These are phyloP conservation scores for Aureobasidium lini DNA, from an alignment of 2,329 filamentous ascomycete species.

Conservation along the genomic window DNA sequence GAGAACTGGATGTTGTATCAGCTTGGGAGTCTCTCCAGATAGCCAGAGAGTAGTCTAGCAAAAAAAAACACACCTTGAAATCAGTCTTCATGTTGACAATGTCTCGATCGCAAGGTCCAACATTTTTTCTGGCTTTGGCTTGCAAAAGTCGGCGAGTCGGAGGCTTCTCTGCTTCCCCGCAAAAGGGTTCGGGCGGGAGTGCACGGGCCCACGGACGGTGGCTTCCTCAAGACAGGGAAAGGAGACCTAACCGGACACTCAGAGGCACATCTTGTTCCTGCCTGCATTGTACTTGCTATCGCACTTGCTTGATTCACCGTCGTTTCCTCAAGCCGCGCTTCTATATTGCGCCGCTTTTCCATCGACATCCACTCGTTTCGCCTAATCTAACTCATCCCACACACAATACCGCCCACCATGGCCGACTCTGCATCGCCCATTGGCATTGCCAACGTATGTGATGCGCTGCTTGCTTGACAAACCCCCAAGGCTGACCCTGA, in stretches of 20 bases:
- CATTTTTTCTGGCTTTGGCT: slow-evolving; percentile 10
- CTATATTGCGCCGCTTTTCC: background rate
- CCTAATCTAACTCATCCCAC: background rate
- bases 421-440: slow-evolving; percentile 60
- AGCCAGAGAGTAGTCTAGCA: no score
- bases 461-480: slow-evolving; percentile 1
- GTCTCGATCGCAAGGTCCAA: slow-evolving; percentile 10
- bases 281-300: background rate
- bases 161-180: slow-evolving; percentile 7
- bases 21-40: background rate
- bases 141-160: slow-evolving; percentile 12
- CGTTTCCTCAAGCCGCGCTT: background rate
- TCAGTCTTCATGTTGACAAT: slow-evolving; percentile 88
- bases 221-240: slow-evolving; percentile 10
- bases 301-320: slow-evolving; percentile 1
- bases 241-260: background rate
- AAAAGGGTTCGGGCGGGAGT: slow-evolving; percentile 9
- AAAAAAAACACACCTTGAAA: slow-evolving; percentile 63
- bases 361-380: background rate
- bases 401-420: slow-evolving; percentile 37
- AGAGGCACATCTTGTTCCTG: background rate
- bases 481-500: slow-evolving; percentile 28
- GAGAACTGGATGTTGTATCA: slow-evolving; percentile 64
- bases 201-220: background rate
- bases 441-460: slow-evolving; percentile 66